Evolutionary conservation across 2,329 filamentous ascomycete genomes (phyloP), one percentile per base, ranked within the genome.

Genomic region (Pezicula carpinea): DNA sequence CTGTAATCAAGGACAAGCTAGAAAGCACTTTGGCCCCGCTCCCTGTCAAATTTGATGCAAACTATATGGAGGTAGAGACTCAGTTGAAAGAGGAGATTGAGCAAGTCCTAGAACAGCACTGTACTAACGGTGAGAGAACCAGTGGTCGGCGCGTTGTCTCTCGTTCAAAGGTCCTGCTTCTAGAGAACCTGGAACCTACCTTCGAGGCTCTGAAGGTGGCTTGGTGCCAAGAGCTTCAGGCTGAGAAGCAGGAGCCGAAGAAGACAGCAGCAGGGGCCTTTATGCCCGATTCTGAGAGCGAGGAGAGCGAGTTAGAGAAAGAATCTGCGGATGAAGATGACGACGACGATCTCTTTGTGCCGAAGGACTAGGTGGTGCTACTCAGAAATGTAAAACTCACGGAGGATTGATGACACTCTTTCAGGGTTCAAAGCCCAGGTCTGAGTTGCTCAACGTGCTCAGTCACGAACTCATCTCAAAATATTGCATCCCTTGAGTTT

Each of bases 61-160:
- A 19, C 13, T 40, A 43, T n/a, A 29, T 23, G 6, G 19, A 3
- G 17, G 33, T 43, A 3, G 22, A 47, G 7, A 34, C 29, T 4
- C 21, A 44, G 19, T 45, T 54, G 15, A 29, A 29, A 14, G 43
- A 46, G 13, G 39, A 48, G 6, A 40, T 50, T 11, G 18, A 44
- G 8, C 23, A 21, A 7, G 50, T 54, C 36, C 47, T 54, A 19
- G 47, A 54, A 1, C 39, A 50, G 18, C 46, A 54, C 39, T 48
- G 33, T 18, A 11, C 42, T 6, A 31, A 33, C 10, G 43, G 49
- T 11, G 21, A 3, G 15, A 42, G 47, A 6, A 34, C 19, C 13
- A 46, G 44, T 23, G 11, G 7, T 34, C 40, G 45, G 21, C 48
- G 31, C 22, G 50, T 43, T 2, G 26, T 22, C 6, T 48, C 45